Conservation (phyloP, 345 rosid genomes). For the Populus simonii region DNA sequence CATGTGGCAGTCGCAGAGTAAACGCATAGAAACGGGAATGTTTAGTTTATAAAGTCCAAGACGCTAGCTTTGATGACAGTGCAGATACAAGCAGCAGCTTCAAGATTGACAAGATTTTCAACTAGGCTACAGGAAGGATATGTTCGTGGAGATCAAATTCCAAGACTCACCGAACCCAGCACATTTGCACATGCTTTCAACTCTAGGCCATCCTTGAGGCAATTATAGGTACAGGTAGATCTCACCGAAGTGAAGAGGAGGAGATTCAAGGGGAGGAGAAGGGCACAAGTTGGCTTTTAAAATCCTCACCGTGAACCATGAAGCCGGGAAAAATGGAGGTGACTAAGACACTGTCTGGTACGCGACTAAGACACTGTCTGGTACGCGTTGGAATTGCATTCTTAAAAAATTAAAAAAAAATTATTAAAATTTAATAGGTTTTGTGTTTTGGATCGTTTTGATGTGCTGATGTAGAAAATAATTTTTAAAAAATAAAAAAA, state of each 20-base stretch:
- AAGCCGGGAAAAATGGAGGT: slow-evolving; percentile 16
- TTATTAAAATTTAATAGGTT: too few relatives aligned
- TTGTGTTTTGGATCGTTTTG: too few relatives aligned
- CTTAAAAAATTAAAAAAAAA: too few relatives aligned
- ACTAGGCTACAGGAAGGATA: slow-evolving; percentile 59
- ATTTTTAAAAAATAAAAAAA: too few relatives aligned
- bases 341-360: too few relatives aligned
- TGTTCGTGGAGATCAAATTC: slow-evolving; percentile 51
- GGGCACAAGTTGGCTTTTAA: slow-evolving; percentile 33
- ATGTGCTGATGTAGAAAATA: too few relatives aligned
- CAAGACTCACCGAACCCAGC: slow-evolving; percentile 41
- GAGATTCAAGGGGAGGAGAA: slow-evolving; percentile 55
- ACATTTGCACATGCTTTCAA: slow-evolving; percentile 58
- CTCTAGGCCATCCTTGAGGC: slow-evolving; percentile 74
- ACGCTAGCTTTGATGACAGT: slow-evolving; percentile 67
- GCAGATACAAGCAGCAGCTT: slow-evolving; percentile 82
- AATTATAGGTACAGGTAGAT: slow-evolving; percentile 40
- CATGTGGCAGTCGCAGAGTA: slow-evolving; percentile 66
- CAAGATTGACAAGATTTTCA: slow-evolving; percentile 51
- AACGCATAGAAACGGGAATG: slow-evolving; percentile 55
- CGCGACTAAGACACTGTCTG: too few relatives aligned
- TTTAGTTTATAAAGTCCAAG: slow-evolving; percentile 52
- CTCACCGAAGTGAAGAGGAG: slow-evolving; percentile 58
- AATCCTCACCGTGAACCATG: slow-evolving; percentile 23
- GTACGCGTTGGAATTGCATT: too few relatives aligned